Percentiles rank a stretch among this genome's conserved stretches.
phyloP scores from a whole-genome alignment of 139 green algal genomes.

The Chlamydomonas sphaeroides region DNA sequence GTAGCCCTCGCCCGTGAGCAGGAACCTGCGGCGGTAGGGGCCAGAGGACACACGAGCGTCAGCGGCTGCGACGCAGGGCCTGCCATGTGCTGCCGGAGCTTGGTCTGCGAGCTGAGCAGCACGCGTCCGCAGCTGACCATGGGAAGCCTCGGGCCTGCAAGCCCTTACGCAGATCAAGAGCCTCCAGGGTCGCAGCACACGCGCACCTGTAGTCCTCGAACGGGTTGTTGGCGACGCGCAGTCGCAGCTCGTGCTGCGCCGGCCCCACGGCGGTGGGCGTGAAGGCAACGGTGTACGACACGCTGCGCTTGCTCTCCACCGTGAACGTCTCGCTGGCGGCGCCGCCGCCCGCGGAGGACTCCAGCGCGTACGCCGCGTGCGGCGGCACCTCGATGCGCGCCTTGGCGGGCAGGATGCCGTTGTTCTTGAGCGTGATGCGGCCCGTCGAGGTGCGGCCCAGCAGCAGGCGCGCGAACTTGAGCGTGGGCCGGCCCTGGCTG shows the following conservation, averaged over 20 bases:
- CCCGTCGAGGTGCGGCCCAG: constrained; percentile 53
- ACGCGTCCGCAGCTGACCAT: too few relatives aligned
- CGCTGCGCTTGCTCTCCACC: constrained; percentile 64
- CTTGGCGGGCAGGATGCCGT: constrained; percentile 70
- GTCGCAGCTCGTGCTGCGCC: constrained; percentile 49
- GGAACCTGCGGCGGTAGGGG: constrained; percentile 1
- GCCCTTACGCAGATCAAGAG: too few relatives aligned
- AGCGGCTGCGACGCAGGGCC: too few relatives aligned
- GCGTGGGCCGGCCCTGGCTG: constrained; percentile 44
- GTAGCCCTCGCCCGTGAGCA: constrained; percentile 69
- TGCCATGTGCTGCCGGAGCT: too few relatives aligned
- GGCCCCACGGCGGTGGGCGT: constrained; percentile 45
- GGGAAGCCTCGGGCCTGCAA: too few relatives aligned
- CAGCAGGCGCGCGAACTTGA: constrained; percentile 75
- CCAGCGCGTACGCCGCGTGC: constrained; percentile 65
- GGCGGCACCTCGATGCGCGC: constrained; percentile 65
- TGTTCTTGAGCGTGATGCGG: constrained; percentile 75
- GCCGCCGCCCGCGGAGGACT: constrained; percentile 1
- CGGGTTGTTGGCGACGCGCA: constrained; percentile 74
- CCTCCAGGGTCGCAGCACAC: too few relatives aligned
- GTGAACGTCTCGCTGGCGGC: constrained; percentile 47
- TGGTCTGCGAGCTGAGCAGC: too few relatives aligned
- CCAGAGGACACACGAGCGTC: too few relatives aligned
- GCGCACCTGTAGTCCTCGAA: constrained; percentile 74
- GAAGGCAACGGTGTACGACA: constrained; percentile 67